Conservation (phyloP, 352 stramenopile genomes). For the Globisporangium splendens region DNA sequence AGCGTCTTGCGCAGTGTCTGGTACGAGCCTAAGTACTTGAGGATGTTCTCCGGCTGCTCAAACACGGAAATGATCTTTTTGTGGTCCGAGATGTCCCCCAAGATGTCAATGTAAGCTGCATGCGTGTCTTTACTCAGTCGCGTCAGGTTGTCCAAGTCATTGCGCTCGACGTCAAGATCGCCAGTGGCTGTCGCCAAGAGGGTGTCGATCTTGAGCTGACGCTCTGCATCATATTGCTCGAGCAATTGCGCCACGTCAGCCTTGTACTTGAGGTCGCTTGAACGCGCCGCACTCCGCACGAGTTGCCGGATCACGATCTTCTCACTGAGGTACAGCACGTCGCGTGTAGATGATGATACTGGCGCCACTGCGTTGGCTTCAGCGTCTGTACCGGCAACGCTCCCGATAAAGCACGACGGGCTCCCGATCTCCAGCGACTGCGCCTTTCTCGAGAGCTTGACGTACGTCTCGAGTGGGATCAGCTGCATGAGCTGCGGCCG, state of each 20-base stretch:
- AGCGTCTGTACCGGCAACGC: background rate
- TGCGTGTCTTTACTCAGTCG: slow-evolving; percentile 9
- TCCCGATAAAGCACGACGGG: slow-evolving; percentile 25
- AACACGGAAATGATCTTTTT: slow-evolving; percentile 7
- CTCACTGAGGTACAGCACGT: slow-evolving; percentile 13
- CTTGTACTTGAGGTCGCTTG: background rate
- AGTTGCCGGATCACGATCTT: slow-evolving; percentile 15
- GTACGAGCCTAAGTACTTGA: slow-evolving; percentile 4
- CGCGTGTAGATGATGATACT: too few relatives aligned
- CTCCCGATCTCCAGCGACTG: slow-evolving; percentile 14
- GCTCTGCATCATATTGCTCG: slow-evolving; percentile 10
- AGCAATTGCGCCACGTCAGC: slow-evolving; percentile 2
- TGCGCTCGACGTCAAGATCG: background rate
- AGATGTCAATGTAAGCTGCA: slow-evolving; percentile 6
- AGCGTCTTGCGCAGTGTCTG: slow-evolving; percentile 13
- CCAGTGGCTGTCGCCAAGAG: background rate
- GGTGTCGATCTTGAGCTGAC: background rate
- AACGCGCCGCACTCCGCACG: background rate
- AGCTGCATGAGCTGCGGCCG: slow-evolving; percentile 28
- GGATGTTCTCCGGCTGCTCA: background rate
- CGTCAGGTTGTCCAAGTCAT: slow-evolving; percentile 9
- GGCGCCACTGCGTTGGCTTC: too few relatives aligned
- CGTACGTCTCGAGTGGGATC: slow-evolving; percentile 29
- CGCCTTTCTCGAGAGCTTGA: slow-evolving; percentile 10
- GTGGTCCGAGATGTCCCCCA: slow-evolving; percentile 4